Percentiles rank a stretch among this genome's conserved stretches.
Evolutionary conservation across 2,329 filamentous ascomycete species (phyloP).

Genomic region (Nakataea oryzae): DNA sequence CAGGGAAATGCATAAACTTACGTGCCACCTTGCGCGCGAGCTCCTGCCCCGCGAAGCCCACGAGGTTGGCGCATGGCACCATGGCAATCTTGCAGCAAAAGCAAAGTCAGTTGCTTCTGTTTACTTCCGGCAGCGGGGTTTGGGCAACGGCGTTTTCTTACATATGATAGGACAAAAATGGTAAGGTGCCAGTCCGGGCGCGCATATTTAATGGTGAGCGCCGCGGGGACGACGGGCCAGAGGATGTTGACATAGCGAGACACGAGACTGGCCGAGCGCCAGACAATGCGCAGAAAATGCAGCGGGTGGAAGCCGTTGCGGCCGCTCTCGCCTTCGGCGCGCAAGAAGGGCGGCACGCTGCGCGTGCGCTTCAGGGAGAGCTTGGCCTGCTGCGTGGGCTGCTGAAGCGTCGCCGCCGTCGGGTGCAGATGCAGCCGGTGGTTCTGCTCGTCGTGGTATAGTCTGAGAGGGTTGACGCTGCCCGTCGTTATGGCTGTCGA

Average conservation of each 20-base stretch:
- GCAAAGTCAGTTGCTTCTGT: background rate
- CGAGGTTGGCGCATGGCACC: constrained; percentile 64
- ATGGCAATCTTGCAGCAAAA: constrained; percentile 41
- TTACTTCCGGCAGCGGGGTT: background rate
- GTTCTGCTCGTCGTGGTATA: background rate
- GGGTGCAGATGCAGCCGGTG: background rate
- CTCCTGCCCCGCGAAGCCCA: constrained; percentile 66
- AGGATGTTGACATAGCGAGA: constrained; percentile 60
- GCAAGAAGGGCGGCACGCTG: constrained; percentile 13
- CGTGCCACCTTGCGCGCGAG: constrained; percentile 63
- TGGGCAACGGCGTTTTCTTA: constrained; percentile 21
- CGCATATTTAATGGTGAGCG: constrained; percentile 49
- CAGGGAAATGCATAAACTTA: constrained; percentile 18
- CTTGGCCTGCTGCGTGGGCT: background rate
- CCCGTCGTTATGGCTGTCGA: background rate
- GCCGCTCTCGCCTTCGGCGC: constrained; percentile 52
- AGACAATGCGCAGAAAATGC: constrained; percentile 51
- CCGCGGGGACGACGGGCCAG: constrained; percentile 66
- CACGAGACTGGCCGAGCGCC: constrained; percentile 47
- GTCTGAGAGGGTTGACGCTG: background rate
- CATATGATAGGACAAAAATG: constrained; percentile 61
- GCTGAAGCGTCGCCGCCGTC: background rate
- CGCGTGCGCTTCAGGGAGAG: constrained; percentile 2
- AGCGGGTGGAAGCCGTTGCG: constrained; percentile 53
- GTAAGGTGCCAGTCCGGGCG: constrained; percentile 37